Conservation (phyloP, 257 asterid species). For the Solanum arcanum region DNA sequence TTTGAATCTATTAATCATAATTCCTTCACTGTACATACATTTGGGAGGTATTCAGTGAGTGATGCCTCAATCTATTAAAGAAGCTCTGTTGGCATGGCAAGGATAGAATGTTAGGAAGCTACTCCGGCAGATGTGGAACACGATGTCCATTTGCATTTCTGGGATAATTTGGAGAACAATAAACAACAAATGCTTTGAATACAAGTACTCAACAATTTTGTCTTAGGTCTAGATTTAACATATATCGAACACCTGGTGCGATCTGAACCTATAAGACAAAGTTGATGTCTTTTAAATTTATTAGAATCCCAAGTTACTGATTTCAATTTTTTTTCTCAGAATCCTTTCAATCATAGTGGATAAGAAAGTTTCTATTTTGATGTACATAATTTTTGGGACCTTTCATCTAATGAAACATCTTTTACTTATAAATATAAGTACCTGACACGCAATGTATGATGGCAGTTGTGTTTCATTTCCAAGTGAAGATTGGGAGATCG, state of each 20-base stretch:
- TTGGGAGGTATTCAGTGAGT: neutral
- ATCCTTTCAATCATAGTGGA: neutral
- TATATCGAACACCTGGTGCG: neutral
- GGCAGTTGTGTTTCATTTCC: slow-evolving; percentile 75
- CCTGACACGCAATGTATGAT: slow-evolving; percentile 6
- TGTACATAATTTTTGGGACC: neutral
- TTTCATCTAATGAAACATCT: neutral
- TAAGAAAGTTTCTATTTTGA: neutral
- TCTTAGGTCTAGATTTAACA: neutral
- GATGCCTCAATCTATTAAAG: neutral
- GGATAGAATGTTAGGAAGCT: neutral
- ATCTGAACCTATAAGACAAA: neutral
- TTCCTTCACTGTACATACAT: neutral
- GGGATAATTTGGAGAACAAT: neutral
- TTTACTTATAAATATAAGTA: neutral
- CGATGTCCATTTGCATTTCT: neutral
- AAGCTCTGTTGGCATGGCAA: neutral
- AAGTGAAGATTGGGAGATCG: slow-evolving; percentile 87
- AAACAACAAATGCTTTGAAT: neutral
- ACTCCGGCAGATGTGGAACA: neutral
- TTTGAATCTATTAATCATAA: neutral
- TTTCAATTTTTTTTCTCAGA: neutral
- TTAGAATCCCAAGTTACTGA: neutral
- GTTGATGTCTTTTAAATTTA: neutral
- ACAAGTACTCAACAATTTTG: neutral